Evolutionary conservation across 495 filamentous ascomycete species (phyloP).

Genomic region (Penicillium paxilli): DNA sequence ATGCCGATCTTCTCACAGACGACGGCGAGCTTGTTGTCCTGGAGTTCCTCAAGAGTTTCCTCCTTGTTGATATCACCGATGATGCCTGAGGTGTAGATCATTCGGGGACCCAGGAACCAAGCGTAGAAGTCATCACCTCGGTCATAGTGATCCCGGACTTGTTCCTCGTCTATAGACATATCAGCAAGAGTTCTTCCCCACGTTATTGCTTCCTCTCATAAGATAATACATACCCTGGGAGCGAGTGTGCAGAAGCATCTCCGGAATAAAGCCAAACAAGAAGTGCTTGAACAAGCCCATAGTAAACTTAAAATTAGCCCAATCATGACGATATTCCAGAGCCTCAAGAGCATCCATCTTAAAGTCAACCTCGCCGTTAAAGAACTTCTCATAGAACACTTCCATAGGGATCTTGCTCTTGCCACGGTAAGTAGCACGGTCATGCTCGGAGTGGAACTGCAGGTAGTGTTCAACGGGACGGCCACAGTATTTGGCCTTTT

Average conservation of each 20-base stretch:
- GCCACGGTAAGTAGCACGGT: constrained; percentile 72
- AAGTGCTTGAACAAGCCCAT: constrained; percentile 65
- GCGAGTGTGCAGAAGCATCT: constrained; percentile 66
- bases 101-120: constrained; percentile 72
- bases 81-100: constrained; percentile 73
- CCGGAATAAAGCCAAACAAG: constrained; percentile 67
- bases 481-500: constrained; percentile 63
- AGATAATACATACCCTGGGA: constrained; percentile 56
- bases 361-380: constrained; percentile 81
- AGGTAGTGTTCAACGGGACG: constrained; percentile 83
- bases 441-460: constrained; percentile 74
- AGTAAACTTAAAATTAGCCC: constrained; percentile 76
- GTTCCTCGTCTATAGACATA: constrained; percentile 61
- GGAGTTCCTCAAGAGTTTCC: constrained; percentile 65
- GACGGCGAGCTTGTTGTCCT: constrained; percentile 69
- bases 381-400: constrained; percentile 90
- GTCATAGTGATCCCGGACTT: constrained; percentile 75
- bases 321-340: constrained; percentile 83
- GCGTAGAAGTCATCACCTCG: constrained; percentile 75
- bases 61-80: constrained; percentile 66
- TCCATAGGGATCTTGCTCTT: constrained; percentile 80
- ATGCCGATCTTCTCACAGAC: constrained; percentile 73
- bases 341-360: constrained; percentile 80
- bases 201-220: not conserved
- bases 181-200: no score